Conservation (phyloP, 495 filamentous ascomycete genomes). For the Talaromyces nanjingensis region DNA sequence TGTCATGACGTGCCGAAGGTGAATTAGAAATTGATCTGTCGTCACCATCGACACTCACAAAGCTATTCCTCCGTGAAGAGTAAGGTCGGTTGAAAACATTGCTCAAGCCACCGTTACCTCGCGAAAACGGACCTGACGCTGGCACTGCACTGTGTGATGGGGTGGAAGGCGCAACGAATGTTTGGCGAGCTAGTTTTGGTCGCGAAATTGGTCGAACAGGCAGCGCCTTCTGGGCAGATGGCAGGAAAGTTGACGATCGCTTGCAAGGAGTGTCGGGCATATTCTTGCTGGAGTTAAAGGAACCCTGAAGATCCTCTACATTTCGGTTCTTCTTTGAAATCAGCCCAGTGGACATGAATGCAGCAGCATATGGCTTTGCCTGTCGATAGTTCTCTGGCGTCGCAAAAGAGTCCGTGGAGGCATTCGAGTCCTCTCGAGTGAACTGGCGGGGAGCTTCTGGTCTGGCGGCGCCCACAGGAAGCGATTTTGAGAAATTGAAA, state of each 20-base stretch:
- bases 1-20: conserved; percentile 49
- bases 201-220: conserved; percentile 49
- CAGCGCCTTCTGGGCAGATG: conserved; percentile 49
- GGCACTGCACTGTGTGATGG: conserved; percentile 43
- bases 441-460: conserved; percentile 33
- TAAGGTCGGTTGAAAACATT: conserved; percentile 43
- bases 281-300: conserved; percentile 37
- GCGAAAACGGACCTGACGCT: conserved; percentile 51
- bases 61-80: conserved; percentile 60
- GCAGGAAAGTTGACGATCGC: conserved; percentile 58
- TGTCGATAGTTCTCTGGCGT: conserved; percentile 81
- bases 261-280: conserved; percentile 98
- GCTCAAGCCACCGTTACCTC: conserved; percentile 63
- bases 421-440: conserved; percentile 36
- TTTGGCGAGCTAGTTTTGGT: conserved; percentile 46
- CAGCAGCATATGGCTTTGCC: conserved; percentile 74
- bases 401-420: conserved; percentile 52
- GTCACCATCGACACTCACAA: conserved; percentile 71
- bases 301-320: conserved; percentile 44
- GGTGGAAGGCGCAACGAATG: conserved; percentile 54
- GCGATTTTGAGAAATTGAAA: conserved; percentile 71
- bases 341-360: conserved; percentile 90
- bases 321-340: conserved; percentile 76
- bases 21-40: conserved; percentile 50
- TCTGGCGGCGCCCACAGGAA: conserved; percentile 60